A percentile compares a stretch with the other conserved stretches of the same genome.
phyloP scores from a whole-genome alignment of 106 monocot species.

The Agapanthus africanus region DNA sequence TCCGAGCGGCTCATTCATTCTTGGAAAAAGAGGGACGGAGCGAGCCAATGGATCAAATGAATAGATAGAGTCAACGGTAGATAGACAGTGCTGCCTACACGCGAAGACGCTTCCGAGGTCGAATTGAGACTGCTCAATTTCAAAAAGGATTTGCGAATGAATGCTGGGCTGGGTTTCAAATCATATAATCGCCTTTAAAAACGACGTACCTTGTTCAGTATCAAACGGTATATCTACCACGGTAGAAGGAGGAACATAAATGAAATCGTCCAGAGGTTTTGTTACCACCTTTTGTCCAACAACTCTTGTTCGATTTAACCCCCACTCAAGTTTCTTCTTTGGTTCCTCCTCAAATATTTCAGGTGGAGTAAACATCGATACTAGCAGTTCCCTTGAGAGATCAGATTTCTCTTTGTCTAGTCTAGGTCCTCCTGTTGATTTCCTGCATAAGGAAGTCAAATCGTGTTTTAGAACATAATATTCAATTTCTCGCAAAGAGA shows the following conservation, averaged over 20 bases:
- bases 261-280: slow-evolving; percentile 39
- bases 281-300: slow-evolving; percentile 29
- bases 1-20: too few species aligned
- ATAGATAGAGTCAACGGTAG: too few species aligned
- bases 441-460: slow-evolving; percentile 3
- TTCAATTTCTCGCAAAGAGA: neutral
- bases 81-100: too few species aligned
- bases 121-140: too few species aligned
- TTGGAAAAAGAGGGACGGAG: too few species aligned
- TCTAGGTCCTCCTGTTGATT: neutral
- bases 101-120: too few species aligned
- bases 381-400: slow-evolving; percentile 48
- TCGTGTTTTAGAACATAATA: neutral
- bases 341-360: slow-evolving; percentile 42
- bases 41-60: too few species aligned
- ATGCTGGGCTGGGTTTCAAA: too few species aligned
- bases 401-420: slow-evolving; percentile 28
- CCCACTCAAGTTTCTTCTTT: slow-evolving; percentile 39
- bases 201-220: slow-evolving; percentile 18
- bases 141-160: too few species aligned
- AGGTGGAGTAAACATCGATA: slow-evolving; percentile 54
- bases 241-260: neutral
- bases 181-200: neutral
- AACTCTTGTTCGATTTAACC: slow-evolving; percentile 55
- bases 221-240: neutral